Percentiles rank a stretch among this genome's conserved stretches.
Evolutionary conservation across 169 alveolate species (phyloP).

Genomic region (Cardiosporidium cionae): DNA sequence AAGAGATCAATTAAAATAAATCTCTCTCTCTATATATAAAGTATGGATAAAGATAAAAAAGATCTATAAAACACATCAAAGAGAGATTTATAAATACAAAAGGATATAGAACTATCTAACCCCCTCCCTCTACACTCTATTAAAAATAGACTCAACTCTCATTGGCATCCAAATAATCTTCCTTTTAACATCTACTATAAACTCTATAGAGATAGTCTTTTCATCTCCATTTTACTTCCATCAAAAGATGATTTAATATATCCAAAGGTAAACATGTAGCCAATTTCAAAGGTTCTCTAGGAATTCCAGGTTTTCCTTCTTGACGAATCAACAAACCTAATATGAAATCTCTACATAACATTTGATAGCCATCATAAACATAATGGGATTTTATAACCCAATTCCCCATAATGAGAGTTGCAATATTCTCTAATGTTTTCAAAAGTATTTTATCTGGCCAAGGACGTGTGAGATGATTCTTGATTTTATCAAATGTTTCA

Average conservation of each 20-base stretch:
- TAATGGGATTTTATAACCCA: conserved; percentile 9
- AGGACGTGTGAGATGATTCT: conserved; percentile 2
- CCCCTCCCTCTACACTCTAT: not conserved
- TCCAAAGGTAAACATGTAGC: not conserved
- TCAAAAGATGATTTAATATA: not conserved
- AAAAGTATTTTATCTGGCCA: conserved; percentile 2
- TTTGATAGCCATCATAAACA: conserved; percentile 1
- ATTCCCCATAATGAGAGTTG: conserved; percentile 10
- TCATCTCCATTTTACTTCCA: not conserved
- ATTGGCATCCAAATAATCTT: not conserved
- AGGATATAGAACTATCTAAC: not conserved
- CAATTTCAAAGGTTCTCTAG: not conserved
- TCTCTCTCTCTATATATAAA: not conserved
- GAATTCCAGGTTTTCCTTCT: not conserved
- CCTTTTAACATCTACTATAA: not conserved
- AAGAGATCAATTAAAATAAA: too few species aligned
- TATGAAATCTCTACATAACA: conserved; percentile 8
- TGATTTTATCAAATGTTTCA: conserved; percentile 1
- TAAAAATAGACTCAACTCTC: not conserved
- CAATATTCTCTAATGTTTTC: not conserved
- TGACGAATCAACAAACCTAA: conserved; percentile 10
- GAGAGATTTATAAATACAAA: not conserved
- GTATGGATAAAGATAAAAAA: not conserved
- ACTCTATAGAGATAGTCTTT: not conserved
- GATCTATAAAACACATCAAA: not conserved